Evolutionary conservation across 2,329 filamentous ascomycete species (phyloP).

Genomic region (Penicillium sp.): DNA sequence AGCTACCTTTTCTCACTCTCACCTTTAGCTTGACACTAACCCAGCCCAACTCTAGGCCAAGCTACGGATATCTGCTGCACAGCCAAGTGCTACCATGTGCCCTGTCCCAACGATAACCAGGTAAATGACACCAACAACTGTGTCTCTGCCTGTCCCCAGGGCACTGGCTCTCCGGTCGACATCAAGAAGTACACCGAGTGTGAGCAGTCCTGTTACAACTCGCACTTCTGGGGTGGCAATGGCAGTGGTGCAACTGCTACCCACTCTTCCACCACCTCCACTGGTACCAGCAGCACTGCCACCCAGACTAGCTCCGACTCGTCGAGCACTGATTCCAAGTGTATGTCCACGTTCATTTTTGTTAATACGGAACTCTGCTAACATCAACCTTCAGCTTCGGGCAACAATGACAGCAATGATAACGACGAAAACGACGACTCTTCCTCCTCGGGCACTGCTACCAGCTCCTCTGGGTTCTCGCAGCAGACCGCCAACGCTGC

Average conservation of each 20-base stretch:
- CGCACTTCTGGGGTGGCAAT: constrained; percentile 47
- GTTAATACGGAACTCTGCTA: not conserved
- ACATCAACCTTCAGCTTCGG: constrained; percentile 15
- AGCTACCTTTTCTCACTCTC: constrained; percentile 11
- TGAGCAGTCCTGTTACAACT: constrained; percentile 51
- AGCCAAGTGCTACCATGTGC: constrained; percentile 52
- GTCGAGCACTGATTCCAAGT: constrained; percentile 1
- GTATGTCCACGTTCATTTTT: constrained; percentile 7
- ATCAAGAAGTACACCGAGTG: constrained; percentile 51
- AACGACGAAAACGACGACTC: constrained; percentile 15
- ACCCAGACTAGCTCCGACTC: constrained; percentile 2
- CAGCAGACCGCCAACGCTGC: constrained; percentile 33
- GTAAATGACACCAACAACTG: constrained; percentile 54
- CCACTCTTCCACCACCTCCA: constrained; percentile 24
- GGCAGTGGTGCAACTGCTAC: constrained; percentile 23
- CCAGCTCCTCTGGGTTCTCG: constrained; percentile 12
- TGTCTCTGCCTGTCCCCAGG: constrained; percentile 54
- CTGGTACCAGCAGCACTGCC: constrained; percentile 24
- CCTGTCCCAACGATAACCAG: constrained; percentile 53
- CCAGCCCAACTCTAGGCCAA: constrained; percentile 33
- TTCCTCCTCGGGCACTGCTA: constrained; percentile 17
- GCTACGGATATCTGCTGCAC: constrained; percentile 52
- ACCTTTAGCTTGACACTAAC: not conserved
- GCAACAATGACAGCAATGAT: constrained; percentile 12
- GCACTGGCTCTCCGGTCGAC: constrained; percentile 49